Conservation (phyloP, 1,139 yeast genomes). For the Hyphopichia buzzinii region DNA sequence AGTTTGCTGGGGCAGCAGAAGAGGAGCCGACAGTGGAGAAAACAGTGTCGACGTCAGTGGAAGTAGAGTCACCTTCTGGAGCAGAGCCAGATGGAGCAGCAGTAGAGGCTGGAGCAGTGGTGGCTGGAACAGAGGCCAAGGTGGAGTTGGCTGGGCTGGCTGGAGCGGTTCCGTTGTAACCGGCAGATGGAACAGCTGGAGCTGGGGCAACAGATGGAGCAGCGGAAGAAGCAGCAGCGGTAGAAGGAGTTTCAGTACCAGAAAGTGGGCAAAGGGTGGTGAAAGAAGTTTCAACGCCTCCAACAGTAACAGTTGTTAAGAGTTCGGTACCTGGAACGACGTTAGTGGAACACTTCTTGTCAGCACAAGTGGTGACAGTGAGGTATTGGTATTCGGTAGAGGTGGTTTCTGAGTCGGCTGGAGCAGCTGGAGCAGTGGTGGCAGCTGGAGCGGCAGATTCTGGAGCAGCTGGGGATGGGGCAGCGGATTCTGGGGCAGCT, state of each 20-base stretch:
- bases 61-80: constrained; percentile 9
- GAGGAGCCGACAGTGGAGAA: constrained; percentile 6
- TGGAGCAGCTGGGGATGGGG: constrained; percentile 2
- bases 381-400: constrained; percentile 11
- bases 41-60: constrained; percentile 6
- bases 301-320: constrained; percentile 16
- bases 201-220: constrained; percentile 7
- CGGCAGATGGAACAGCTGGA: constrained; percentile 2
- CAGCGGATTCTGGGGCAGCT: constrained; percentile 1
- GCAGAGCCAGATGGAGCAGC: constrained; percentile 7
- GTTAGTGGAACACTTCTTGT: constrained; percentile 22
- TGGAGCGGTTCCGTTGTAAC: constrained; percentile 6
- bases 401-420: constrained; percentile 1
- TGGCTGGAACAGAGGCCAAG: constrained; percentile 6
- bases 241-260: constrained; percentile 10
- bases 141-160: background rate
- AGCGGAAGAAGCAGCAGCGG: constrained; percentile 13
- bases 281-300: constrained; percentile 14
- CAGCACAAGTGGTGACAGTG: constrained; percentile 26
- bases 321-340: constrained; percentile 21
- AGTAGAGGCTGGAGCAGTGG: constrained; percentile 16
- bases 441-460: constrained; percentile 9
- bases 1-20: constrained; percentile 10
- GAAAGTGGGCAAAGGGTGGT: constrained; percentile 11
- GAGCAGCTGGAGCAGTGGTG: constrained; percentile 2